These are phyloP conservation scores for Stemphylium vesicarium DNA, from an alignment of 2,329 filamentous ascomycete genomes.

Conservation along the genomic window DNA sequence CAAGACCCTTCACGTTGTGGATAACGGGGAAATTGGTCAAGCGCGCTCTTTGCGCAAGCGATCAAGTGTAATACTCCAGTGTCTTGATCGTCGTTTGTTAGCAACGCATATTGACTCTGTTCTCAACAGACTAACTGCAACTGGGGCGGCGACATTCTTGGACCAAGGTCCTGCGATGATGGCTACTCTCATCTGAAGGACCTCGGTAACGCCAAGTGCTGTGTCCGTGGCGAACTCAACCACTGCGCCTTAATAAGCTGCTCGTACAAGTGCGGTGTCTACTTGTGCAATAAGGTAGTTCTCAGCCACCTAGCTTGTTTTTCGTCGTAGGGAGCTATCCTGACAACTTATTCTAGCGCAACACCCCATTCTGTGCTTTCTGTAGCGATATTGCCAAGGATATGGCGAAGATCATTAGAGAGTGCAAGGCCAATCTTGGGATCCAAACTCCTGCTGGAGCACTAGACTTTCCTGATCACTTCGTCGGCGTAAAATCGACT, in stretches of 20 bases:
- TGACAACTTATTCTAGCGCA: not conserved
- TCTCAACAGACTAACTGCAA: too few species aligned
- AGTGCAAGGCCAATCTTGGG: not conserved
- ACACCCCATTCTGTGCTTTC: not conserved
- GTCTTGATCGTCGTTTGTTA: too few species aligned
- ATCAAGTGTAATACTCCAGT: too few species aligned
- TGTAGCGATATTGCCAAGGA: not conserved
- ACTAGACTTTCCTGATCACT: not conserved
- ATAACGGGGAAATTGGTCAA: too few species aligned
- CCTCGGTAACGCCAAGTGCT: not conserved
- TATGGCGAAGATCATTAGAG: not conserved
- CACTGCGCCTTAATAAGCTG: not conserved
- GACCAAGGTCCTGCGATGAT: not conserved
- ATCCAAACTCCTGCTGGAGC: not conserved
- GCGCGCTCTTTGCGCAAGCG: too few species aligned
- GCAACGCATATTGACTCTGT: too few species aligned
- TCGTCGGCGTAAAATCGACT: not conserved
- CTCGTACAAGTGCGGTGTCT: not conserved
- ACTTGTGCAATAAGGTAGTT: not conserved
- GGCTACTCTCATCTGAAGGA: not conserved
- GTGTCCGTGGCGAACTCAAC: not conserved
- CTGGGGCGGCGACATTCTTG: not conserved
- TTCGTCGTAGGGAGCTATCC: not conserved
- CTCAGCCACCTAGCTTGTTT: not conserved
- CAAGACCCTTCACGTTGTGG: too few species aligned